A percentile compares a stretch with the other conserved stretches of the same genome.
These are phyloP conservation scores for Tremella yokohamensis DNA, from an alignment of 768 basidiomycete species.

Conservation along the genomic window DNA sequence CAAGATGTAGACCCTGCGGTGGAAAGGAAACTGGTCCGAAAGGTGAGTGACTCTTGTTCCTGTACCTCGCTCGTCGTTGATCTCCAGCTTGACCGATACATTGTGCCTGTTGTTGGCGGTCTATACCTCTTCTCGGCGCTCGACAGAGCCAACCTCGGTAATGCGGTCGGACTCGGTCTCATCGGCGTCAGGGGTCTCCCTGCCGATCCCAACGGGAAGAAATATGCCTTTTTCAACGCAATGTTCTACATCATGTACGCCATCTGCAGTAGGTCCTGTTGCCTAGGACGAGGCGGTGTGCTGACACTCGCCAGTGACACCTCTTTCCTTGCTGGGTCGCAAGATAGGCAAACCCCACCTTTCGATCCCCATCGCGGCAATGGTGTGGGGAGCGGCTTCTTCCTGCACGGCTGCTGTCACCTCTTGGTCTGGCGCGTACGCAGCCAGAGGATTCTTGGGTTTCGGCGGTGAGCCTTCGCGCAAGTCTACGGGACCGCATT, in stretches of 20 bases:
- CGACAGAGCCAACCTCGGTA: constrained; percentile 23
- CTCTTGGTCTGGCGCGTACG: constrained; percentile 14
- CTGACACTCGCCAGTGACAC: constrained; percentile 13
- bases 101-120: no score
- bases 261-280: constrained; percentile 19
- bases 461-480: constrained; percentile 2
- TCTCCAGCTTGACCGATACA: no score
- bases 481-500: neutral
- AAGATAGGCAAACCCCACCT: constrained; percentile 16
- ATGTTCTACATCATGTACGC: constrained; percentile 19
- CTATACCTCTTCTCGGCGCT: neutral
- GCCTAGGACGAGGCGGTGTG: neutral
- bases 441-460: constrained; percentile 15
- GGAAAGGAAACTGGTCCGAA: no score
- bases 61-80: no score
- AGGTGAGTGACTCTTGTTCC: no score
- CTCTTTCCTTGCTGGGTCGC: constrained; percentile 14
- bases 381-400: constrained; percentile 24
- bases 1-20: no score
- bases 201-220: constrained; percentile 14
- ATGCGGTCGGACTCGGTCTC: constrained; percentile 22
- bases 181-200: constrained; percentile 16
- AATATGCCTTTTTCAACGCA: constrained; percentile 20
- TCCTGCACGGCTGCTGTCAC: constrained; percentile 16
- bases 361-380: constrained; percentile 7